These are phyloP conservation scores for Martensiomyces pterosporus DNA, from an alignment of 192 early-diverging fungal genomes.

Conservation along the genomic window DNA sequence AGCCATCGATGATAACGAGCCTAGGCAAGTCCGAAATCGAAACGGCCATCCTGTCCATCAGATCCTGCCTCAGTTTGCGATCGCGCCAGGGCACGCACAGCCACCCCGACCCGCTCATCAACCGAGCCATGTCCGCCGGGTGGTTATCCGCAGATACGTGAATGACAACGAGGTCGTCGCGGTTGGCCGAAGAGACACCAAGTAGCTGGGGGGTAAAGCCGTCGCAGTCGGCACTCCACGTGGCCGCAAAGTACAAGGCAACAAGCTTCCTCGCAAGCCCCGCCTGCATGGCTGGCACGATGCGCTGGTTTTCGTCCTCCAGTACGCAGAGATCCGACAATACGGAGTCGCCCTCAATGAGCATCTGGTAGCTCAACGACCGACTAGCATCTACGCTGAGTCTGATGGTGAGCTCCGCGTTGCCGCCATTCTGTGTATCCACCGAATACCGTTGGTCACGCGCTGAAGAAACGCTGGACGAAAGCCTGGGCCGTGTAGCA, in stretches of 20 bases:
- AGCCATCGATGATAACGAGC: constrained; percentile 37
- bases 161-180: constrained; percentile 31
- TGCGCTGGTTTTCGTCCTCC: constrained; percentile 41
- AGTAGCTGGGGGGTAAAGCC: constrained; percentile 37
- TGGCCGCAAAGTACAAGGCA: constrained; percentile 42
- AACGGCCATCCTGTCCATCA: constrained; percentile 34
- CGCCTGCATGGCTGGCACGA: constrained; percentile 20
- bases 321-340: constrained; percentile 31
- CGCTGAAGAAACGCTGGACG: constrained; percentile 28
- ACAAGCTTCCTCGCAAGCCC: constrained; percentile 28
- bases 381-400: constrained; percentile 47
- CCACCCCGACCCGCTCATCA: constrained; percentile 41
- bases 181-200: constrained; percentile 24
- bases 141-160: constrained; percentile 43
- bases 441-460: background rate
- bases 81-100: constrained; percentile 44
- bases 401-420: constrained; percentile 37
- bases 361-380: constrained; percentile 39
- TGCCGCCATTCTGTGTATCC: constrained; percentile 3
- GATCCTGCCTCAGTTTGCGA: constrained; percentile 25
- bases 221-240: constrained; percentile 50
- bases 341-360: constrained; percentile 36
- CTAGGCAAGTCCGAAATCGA: constrained; percentile 27
- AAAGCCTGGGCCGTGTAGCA: constrained; percentile 29
- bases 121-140: constrained; percentile 41